These are phyloP conservation scores for Fusarium armeniacum DNA, from an alignment of 2,329 filamentous ascomycete genomes.

Conservation along the genomic window DNA sequence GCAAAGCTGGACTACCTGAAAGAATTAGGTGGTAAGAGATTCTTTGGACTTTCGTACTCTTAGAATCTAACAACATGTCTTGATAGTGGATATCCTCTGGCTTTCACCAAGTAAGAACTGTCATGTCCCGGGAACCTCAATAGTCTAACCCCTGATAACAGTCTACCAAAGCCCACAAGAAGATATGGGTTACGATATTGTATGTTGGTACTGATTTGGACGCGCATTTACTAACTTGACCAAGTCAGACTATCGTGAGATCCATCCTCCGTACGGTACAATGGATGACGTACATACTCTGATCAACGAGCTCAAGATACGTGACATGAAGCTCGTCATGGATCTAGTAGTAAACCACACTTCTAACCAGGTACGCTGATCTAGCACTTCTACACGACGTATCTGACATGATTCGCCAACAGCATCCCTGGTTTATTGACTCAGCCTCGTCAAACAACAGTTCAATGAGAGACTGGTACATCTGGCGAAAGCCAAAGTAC, in stretches of 20 bases:
- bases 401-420: background rate
- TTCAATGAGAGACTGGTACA: slow-evolving; percentile 71
- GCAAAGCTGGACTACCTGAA: slow-evolving; percentile 63
- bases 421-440: slow-evolving; percentile 45
- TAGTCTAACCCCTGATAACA: background rate
- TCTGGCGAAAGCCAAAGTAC: slow-evolving; percentile 67
- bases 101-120: background rate
- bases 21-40: slow-evolving; percentile 28
- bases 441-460: slow-evolving; percentile 31
- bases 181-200: slow-evolving; percentile 47
- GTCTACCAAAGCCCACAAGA: slow-evolving; percentile 44
- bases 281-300: slow-evolving; percentile 40
- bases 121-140: accelerated
- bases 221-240: background rate
- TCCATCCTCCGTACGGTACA: slow-evolving; percentile 40
- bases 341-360: slow-evolving; percentile 46
- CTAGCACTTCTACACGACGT: accelerated
- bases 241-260: slow-evolving; percentile 37
- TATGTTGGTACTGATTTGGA: background rate
- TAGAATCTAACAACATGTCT: background rate
- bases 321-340: slow-evolving; percentile 39
- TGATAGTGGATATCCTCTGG: slow-evolving; percentile 9
- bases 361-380: slow-evolving; percentile 16
- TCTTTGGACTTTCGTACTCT: accelerated
- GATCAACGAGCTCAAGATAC: slow-evolving; percentile 36